Evolutionary conservation across 176 grass and related monocot species (phyloP), one percentile per base, ranked within the genome.

Genomic region (Oryza punctata): DNA sequence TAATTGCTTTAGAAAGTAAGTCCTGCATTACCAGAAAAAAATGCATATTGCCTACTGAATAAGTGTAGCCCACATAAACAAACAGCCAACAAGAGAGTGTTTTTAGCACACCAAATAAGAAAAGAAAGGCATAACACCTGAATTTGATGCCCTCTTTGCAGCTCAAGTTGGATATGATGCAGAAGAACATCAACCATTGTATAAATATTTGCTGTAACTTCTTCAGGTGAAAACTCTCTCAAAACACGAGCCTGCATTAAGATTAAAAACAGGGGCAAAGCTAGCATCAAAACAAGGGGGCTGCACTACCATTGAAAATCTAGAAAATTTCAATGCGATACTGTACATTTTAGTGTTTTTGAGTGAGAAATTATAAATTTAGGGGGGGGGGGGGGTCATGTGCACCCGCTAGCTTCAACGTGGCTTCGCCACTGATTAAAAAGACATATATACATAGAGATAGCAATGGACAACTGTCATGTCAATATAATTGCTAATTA

Each of bases 171-270:
- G 77, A 98, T 95, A 82, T 98, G 96, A 86, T 96, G 96, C 65
- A 98, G 85, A 94, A 98, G 96, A 86, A 96, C 85, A 88, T 98
- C 96, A 70, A 95, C 96, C 93, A 98, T 92, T n/a, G 89, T 94
- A 86, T 95, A 98, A 73, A 98, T 95, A 83, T 98, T 98, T 73
- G 93, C 90, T 43, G 96, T 98, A 68, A 98, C 96, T 90, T 98
- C 93, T 86, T 98, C 96, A 32, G 93, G 93, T 74, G 93, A 92
- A 75, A 98, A 84, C 73, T 98, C 96, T 77, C 91, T 98, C 77
- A 98, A 85, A 45, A 98, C 96, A 32, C 89, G 93, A 33, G 93
- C 93, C 96, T 98, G 87, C 33, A 85, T 68, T 71, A 69, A 88
- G 72, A 90, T 79, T 65, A 82, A 91, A 8, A 78, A 64, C n/a